Base-by-base conservation (phyloP, 352 stramenopile genomes). In the Globisporangium spiculum region DNA sequence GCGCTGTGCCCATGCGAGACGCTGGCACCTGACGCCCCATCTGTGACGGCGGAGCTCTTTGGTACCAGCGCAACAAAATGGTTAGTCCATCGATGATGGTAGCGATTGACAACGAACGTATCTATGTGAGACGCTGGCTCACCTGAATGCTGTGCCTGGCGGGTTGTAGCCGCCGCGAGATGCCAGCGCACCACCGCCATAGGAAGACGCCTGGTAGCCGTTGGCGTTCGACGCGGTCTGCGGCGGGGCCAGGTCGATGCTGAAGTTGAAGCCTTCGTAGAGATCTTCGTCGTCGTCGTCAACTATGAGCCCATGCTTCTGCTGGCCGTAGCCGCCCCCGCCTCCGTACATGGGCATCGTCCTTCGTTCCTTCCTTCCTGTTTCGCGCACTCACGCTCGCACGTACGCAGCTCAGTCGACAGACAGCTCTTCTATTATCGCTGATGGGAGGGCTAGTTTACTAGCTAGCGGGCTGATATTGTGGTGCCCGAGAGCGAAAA, bases 191-290 rank as follows among this genome's bases (percentile, higher is more conserved):
- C 85, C 85, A 24, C 84, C 85, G 34, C 84, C 84, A 52, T 91
- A 92, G 6, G 83, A 83, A 5, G 81, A 88, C 7, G 74, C 63
- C 54, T 86, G 78, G 70, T 84, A 92, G 32, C 75, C 80, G 58
- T 65, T 86, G n/a, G 22, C 26, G 27, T 72, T 83, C 18, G 83
- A 78, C 56, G 84, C 83, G 2, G 85, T 93, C 70, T 93, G 83
- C 24, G 83, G 84, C 38, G 85, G 85, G 2, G 84, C 85, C 27
- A 92, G 77, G 56, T 96, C 81, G 70, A 96, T 94, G 63, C 79
- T 90, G 66, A 94, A 95, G 80, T 96, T 94, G 73, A 95, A 97
- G n/a, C 86, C 89, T 65, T 94, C 88, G 73, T 97, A 97, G 59
- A 97, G 74, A 65, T 97, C 90, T 60, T 96, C 89, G 32, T 97